Evolutionary conservation across 2,329 filamentous ascomycete species (phyloP), one percentile per base, ranked within the genome.

Genomic region (Plectosphaerella sp.): DNA sequence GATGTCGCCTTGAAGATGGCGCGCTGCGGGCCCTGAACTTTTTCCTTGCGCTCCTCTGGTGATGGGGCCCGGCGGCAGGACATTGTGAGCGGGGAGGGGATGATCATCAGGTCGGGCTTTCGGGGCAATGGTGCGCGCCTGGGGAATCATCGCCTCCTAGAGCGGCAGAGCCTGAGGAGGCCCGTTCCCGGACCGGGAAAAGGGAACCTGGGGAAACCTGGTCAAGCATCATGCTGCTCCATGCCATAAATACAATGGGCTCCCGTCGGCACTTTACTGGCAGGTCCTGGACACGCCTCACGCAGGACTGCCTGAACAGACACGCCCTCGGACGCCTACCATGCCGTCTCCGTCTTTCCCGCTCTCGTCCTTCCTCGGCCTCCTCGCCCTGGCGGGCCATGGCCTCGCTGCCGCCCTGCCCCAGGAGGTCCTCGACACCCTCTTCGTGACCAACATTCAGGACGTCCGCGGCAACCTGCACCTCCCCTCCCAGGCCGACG

Each of bases 401-500:
- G 22, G 24, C 37, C 24, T 49, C 37, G 16, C 53, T 3, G 41
- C 36, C 28, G 28, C 28, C 11, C 22, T 16, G 15, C 47, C 54
- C 28, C 51, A 56, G 18, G 52, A 57, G 20, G 57, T 58, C 10
- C 61, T 63, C n/a, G 49, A 54, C 15, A 54, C 52, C 18, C 52
- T 70, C 8, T 47, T 56, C 1, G 52, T 71, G 2, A 61, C 57
- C 39, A 72, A 72, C 53, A 54, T 72, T 18, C 60, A 66, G 8
- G 64, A 72, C 47, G 63, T 74, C 46, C 63, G 68, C 16, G 68
- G 71, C 22, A 72, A 74, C 52, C 54, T 74, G 18, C 54, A 64
- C 39, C 60, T 74, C 5, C 71, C 71, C 12, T 39, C 57, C 1
- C 53, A 58, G 2, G 58, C 62, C 1, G 62, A 70, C 22, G 65